A percentile compares a stretch with the other conserved stretches of the same genome.
Evolutionary conservation across 305 asterid genomes (phyloP).

Genomic region (Caryopteris hybrid): DNA sequence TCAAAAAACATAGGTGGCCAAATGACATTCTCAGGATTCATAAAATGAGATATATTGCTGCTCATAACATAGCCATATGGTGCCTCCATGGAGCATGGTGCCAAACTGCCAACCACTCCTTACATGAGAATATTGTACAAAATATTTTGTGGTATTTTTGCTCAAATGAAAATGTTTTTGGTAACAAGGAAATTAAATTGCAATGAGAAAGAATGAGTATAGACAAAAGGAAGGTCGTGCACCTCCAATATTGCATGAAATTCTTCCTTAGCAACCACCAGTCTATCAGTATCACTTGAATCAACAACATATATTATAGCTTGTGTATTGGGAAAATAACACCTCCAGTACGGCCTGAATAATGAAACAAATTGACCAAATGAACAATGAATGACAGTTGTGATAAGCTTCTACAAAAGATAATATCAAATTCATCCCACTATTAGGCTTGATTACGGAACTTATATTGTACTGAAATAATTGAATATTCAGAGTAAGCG

Average conservation of each 20-base stretch:
- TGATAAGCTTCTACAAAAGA: background rate
- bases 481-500: background rate
- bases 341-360: conserved; percentile 91
- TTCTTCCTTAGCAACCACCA: conserved; percentile 89
- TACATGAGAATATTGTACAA: background rate
- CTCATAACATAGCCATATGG: background rate
- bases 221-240: conserved; percentile 6
- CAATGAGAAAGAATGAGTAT: background rate
- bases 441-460: background rate
- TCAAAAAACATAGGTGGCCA: background rate
- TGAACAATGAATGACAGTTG: background rate
- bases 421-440: background rate
- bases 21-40: background rate
- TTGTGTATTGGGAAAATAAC: conserved; percentile 97
- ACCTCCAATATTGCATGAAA: conserved; percentile 97
- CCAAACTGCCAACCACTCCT: too few species aligned
- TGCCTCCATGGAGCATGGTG: background rate
- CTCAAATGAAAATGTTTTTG: background rate
- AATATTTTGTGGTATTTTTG: background rate
- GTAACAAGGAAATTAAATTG: background rate
- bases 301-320: conserved; percentile 97
- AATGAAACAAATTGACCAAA: conserved; percentile 10
- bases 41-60: background rate
- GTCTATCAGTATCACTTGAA: conserved; percentile 97
- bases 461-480: background rate